Percentiles rank a stretch among this genome's conserved stretches.
Evolutionary conservation across 2,329 filamentous ascomycete genomes (phyloP).

Genomic region (Colletotrichum tropicale): DNA sequence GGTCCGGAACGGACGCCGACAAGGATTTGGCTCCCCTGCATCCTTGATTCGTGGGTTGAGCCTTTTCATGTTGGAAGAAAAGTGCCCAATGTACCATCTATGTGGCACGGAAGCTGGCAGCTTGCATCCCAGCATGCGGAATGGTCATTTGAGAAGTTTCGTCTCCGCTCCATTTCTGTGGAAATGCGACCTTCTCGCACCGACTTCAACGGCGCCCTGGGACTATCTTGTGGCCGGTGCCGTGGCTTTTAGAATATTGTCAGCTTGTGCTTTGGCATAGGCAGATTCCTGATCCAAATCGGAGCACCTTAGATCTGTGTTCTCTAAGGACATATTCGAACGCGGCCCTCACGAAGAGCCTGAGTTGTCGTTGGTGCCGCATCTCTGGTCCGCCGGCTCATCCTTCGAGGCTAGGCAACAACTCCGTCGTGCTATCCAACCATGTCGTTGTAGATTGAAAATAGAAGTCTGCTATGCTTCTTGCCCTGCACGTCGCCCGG

Average conservation of each 20-base stretch:
- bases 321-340: not conserved
- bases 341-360: not conserved
- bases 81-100: not conserved
- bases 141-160: not conserved
- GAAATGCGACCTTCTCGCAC: not conserved
- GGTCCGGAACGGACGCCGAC: not conserved
- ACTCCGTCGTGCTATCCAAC: not conserved
- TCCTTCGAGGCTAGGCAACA: not conserved
- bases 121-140: not conserved
- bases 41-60: conserved; percentile 4
- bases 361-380: not conserved
- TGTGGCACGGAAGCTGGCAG: not conserved
- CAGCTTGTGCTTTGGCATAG: not conserved
- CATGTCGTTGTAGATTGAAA: not conserved
- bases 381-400: conserved; percentile 13
- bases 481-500: not conserved
- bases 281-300: not conserved
- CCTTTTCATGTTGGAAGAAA: not conserved
- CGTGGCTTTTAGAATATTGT: not conserved
- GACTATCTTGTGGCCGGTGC: not conserved
- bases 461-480: not conserved
- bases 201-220: not conserved
- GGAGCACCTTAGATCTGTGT: not conserved
- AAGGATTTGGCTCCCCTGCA: not conserved
- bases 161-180: conserved; percentile 7